Evolutionary conservation across 139 green algal species (phyloP), one percentile per base, ranked within the genome.

Genomic region (Spirogloea muscicola): DNA sequence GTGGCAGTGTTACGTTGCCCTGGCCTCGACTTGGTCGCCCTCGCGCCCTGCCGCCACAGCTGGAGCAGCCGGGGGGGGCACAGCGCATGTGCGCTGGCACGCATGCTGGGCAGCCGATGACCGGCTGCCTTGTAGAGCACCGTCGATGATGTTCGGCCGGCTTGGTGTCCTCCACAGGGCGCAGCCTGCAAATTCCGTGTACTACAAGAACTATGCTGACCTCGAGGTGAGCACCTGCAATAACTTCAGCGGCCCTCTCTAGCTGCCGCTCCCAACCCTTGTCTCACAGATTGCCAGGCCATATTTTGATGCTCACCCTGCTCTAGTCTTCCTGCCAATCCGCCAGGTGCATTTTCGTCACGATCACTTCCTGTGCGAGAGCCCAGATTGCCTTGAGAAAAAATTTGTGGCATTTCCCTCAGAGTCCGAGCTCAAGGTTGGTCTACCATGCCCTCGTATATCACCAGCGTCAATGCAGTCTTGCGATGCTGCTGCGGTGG

Each of bases 371-470:
- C 68, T 85, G 41, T 97, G 93, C 85, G 86, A 89, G 21, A 82
- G 96, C 76, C 86, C 85, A 0, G 49, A 59, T 31, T 97, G 93
- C 86, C 67, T 96, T 67, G 89, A 95, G 77, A 79, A 85, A 40
- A 91, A 92, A 75, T 97, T 96, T 67, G 85, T 96, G 40, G 93
- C 97, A 38, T 98, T 97, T 62, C 0, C 29, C 27, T 81, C 74
- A 0, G 90, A 94, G 69, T 52, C 86, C 9, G 92, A 97, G 72
- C 86, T 96, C 21, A 88, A 88, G 73, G 70, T 76, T 13, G n/a
- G 57, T 74, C 18, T 65, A 16, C 16, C 31, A 18, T 49, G 57
- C 16, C 16, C 31, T n/a, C 57, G 27, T 16, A 43, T 16, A 52
- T 65, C 18, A 18, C 16, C 57, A n/a, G 18, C 18, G 16, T 65